A percentile compares a stretch with the other conserved stretches of the same genome.
Evolutionary conservation across 1,284 basidiomycete genomes (phyloP).

Genomic region (Rugiboletus extremiorientalis): DNA sequence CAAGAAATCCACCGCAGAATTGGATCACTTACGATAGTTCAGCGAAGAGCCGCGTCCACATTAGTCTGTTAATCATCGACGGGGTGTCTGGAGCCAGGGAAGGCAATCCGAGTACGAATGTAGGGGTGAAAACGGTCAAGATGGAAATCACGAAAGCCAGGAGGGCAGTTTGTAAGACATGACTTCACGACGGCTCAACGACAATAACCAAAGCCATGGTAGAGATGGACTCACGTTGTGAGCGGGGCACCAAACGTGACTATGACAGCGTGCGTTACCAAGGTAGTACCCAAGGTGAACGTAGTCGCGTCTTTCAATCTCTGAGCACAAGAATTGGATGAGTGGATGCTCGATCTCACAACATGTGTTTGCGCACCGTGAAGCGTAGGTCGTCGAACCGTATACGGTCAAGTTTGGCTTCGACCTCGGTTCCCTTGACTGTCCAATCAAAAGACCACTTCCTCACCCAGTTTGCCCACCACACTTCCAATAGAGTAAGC

Average conservation of each 20-base stretch:
- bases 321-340: constrained; percentile 15
- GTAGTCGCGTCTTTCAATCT: constrained; percentile 48
- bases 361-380: constrained; percentile 36
- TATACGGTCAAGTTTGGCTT: constrained; percentile 42
- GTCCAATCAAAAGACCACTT: constrained; percentile 48
- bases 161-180: constrained; percentile 59
- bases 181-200: constrained; percentile 36
- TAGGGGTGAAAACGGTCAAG: constrained; percentile 65
- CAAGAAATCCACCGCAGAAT: neutral
- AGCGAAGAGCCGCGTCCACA: constrained; percentile 78
- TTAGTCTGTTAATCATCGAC: constrained; percentile 48
- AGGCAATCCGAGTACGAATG: constrained; percentile 72
- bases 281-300: constrained; percentile 52
- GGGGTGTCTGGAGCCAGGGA: constrained; percentile 42
- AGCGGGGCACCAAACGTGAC: constrained; percentile 80
- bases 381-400: constrained; percentile 30
- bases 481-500: constrained; percentile 56
- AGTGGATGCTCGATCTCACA: constrained; percentile 1
- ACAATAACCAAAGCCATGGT: neutral
- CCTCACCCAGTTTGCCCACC: constrained; percentile 73
- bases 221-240: constrained; percentile 43
- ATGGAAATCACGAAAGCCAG: constrained; percentile 70
- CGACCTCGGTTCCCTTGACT: constrained; percentile 31
- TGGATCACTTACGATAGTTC: constrained; percentile 68
- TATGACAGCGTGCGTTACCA: constrained; percentile 49